phyloP scores from a whole-genome alignment of 805 yeast genomes.

The Wickerhamomyces chaumierensis region DNA sequence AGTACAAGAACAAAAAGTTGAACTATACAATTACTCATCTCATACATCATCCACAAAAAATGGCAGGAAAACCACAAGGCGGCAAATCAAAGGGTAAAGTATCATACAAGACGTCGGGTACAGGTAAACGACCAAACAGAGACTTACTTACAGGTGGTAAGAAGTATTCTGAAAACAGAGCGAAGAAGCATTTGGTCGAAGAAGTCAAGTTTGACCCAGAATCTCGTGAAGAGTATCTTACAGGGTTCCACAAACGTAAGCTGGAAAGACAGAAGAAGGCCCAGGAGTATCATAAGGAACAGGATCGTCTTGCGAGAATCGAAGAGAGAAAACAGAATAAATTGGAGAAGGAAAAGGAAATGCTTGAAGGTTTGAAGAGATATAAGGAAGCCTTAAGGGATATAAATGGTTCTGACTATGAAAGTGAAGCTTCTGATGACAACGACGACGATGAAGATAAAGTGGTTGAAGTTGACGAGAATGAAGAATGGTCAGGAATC shows the following conservation, averaged over 20 bases:
- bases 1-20: too few relatives aligned
- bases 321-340: conserved; percentile 63
- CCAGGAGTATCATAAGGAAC: conserved; percentile 61
- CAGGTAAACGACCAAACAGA: conserved; percentile 37
- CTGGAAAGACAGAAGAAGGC: conserved; percentile 83
- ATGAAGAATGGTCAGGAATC: conserved; percentile 31
- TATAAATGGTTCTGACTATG: conserved; percentile 14
- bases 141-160: conserved; percentile 85
- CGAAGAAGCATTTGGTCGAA: conserved; percentile 57
- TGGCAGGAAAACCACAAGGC: conserved; percentile 6
- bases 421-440: conserved; percentile 11
- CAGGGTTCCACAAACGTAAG: conserved; percentile 94
- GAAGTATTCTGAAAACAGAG: conserved; percentile 59
- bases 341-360: conserved; percentile 57
- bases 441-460: conserved; percentile 22
- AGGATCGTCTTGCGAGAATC: conserved; percentile 56
- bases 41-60: too few relatives aligned
- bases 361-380: conserved; percentile 52
- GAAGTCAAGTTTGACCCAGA: conserved; percentile 80
- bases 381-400: conserved; percentile 36
- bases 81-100: background rate
- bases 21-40: too few relatives aligned
- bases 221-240: conserved; percentile 70
- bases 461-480: conserved; percentile 21
- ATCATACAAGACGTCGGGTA: background rate